Conservation (phyloP, 768 basidiomycete species). For the Lactarius psammicola region DNA sequence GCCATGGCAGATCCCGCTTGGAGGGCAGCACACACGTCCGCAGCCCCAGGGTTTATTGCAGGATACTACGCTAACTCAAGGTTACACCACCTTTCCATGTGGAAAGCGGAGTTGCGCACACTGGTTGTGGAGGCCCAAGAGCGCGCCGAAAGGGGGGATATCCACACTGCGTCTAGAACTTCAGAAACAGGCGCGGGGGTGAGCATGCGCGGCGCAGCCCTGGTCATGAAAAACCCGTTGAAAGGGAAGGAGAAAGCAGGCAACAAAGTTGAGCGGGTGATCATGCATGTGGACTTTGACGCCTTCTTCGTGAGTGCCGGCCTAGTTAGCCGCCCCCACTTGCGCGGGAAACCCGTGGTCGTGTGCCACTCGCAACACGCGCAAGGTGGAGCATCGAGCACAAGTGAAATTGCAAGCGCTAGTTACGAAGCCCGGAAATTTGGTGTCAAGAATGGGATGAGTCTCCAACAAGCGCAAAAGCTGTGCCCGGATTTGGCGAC, state of each 20-base stretch:
- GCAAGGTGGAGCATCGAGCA: constrained; percentile 71
- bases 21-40: constrained; percentile 85
- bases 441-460: constrained; percentile 95
- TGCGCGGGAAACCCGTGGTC: constrained; percentile 85
- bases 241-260: constrained; percentile 58
- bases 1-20: constrained; percentile 83
- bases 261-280: constrained; percentile 55
- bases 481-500: constrained; percentile 72
- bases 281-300: constrained; percentile 96
- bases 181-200: constrained; percentile 23
- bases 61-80: constrained; percentile 72
- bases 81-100: constrained; percentile 87
- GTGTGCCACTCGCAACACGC: constrained; percentile 91
- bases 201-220: constrained; percentile 42
- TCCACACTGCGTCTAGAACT: constrained; percentile 28
- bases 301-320: constrained; percentile 97
- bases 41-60: constrained; percentile 82
- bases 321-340: constrained; percentile 70
- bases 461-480: constrained; percentile 75
- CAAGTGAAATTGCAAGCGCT: constrained; percentile 92
- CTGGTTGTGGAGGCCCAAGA: constrained; percentile 81
- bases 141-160: constrained; percentile 49
- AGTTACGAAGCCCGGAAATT: constrained; percentile 90
- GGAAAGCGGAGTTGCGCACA: constrained; percentile 86
- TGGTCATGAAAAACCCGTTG: constrained; percentile 51